phyloP scores from a whole-genome alignment of 1,139 yeast species.

The Magnusiomyces sp. region DNA sequence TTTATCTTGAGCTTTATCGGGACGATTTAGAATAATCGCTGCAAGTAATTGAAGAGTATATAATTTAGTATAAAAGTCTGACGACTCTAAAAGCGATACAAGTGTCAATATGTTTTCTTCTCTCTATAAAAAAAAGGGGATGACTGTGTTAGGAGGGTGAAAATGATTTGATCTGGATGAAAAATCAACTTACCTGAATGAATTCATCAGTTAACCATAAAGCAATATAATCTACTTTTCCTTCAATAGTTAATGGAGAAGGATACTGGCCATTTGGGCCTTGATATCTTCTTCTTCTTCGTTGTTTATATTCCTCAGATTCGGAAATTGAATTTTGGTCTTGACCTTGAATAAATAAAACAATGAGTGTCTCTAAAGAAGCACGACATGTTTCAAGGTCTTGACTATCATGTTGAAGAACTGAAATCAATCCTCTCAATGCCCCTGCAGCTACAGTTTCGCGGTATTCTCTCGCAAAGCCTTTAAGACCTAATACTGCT shows the following conservation, averaged over 20 bases:
- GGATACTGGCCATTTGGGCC: conserved; percentile 46
- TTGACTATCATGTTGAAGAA: conserved; percentile 56
- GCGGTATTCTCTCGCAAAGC: conserved; percentile 81
- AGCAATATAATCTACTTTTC: conserved; percentile 69
- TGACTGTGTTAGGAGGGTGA: neutral
- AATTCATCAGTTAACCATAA: conserved; percentile 94
- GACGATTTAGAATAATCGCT: conserved; percentile 72
- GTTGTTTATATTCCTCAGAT: conserved; percentile 41
- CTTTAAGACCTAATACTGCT: conserved; percentile 82
- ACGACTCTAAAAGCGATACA: conserved; percentile 46
- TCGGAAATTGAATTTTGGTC: conserved; percentile 32
- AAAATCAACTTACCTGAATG: conserved; percentile 42
- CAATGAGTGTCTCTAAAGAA: conserved; percentile 73
- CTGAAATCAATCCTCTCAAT: conserved; percentile 60
- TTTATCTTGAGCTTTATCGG: conserved; percentile 64
- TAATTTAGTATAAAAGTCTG: conserved; percentile 66
- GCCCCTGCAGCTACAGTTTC: conserved; percentile 90
- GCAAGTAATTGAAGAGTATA: conserved; percentile 81
- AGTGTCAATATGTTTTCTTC: conserved; percentile 50
- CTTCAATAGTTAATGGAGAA: conserved; percentile 50
- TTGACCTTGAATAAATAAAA: conserved; percentile 48
- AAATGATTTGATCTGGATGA: neutral
- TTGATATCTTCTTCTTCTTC: conserved; percentile 14
- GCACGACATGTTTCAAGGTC: conserved; percentile 75
- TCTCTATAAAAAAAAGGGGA: conserved; percentile 18